These are phyloP conservation scores for Kodamaea laetipori DNA, from an alignment of 805 yeast species.

Conservation along the genomic window DNA sequence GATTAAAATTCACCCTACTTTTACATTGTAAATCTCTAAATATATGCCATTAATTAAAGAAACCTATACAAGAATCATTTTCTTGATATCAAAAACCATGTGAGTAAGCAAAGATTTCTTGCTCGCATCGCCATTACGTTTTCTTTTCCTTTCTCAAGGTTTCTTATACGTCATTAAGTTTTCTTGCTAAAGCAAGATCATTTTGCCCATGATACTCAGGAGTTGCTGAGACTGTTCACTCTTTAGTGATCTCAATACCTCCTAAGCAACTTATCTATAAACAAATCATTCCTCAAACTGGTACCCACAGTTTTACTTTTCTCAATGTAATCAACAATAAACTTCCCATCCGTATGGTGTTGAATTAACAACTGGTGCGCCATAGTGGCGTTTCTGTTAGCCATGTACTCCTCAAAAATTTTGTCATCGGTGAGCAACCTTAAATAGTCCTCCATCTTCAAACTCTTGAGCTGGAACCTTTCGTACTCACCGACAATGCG, in stretches of 20 bases:
- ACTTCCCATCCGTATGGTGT: not conserved
- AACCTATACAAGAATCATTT: too few species aligned
- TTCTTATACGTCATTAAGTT: too few species aligned
- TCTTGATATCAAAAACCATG: too few species aligned
- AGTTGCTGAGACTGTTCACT: too few species aligned
- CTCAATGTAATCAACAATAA: not conserved
- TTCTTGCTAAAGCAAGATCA: too few species aligned
- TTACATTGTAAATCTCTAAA: too few species aligned
- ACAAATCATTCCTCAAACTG: conserved; percentile 31
- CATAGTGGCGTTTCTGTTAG: conserved; percentile 4
- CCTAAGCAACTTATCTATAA: conserved; percentile 18
- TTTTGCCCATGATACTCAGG: too few species aligned
- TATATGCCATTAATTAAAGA: too few species aligned
- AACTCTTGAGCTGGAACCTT: conserved; percentile 19
- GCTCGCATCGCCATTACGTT: too few species aligned
- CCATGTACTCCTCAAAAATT: conserved; percentile 17
- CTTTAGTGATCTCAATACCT: conserved; percentile 2
- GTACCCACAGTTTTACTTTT: conserved; percentile 15
- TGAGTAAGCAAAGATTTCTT: too few species aligned
- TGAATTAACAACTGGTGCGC: not conserved
- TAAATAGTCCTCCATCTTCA: conserved; percentile 12
- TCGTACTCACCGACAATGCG: conserved; percentile 21
- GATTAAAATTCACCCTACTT: too few species aligned
- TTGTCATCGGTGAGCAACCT: conserved; percentile 22
- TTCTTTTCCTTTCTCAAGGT: too few species aligned